phyloP scores from a whole-genome alignment of 257 asterid species.

The Buddleja alternifolia region DNA sequence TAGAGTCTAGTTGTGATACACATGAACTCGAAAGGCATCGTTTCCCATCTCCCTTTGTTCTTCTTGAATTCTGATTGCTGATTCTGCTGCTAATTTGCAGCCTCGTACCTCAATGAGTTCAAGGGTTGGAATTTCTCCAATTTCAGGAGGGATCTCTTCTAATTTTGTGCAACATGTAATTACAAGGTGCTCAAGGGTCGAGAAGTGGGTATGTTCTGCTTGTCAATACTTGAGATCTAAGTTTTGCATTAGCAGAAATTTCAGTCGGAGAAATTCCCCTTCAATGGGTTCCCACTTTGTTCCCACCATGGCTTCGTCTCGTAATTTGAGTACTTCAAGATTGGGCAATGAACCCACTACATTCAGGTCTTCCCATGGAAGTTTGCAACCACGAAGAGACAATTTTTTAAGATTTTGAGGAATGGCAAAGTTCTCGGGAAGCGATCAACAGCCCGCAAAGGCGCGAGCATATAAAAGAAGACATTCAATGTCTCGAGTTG shows the following conservation, averaged over 20 bases:
- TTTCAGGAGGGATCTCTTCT: conserved; percentile 21
- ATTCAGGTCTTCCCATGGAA: conserved; percentile 22
- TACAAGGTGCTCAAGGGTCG: background rate
- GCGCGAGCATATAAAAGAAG: too few relatives aligned
- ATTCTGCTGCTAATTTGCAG: too few relatives aligned
- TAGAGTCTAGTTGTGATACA: too few relatives aligned
- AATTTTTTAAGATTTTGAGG: conserved; percentile 19
- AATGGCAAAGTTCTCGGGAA: background rate
- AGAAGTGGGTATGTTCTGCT: background rate
- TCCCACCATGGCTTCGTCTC: background rate
- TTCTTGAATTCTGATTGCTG: too few relatives aligned
- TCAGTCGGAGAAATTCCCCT: conserved; percentile 15
- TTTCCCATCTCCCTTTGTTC: too few relatives aligned
- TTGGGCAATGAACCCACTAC: conserved; percentile 14
- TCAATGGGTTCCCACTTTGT: conserved; percentile 20
- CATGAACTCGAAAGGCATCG: too few relatives aligned
- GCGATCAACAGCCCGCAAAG: background rate
- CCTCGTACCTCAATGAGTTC: conserved; percentile 23
- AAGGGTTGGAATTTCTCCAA: conserved; percentile 32
- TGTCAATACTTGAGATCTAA: background rate
- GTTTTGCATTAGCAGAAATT: background rate
- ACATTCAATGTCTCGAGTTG: background rate
- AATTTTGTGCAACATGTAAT: background rate
- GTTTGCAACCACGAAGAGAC: conserved; percentile 14
- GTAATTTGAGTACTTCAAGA: conserved; percentile 24